Evolutionary conservation across 768 basidiomycete genomes (phyloP), one percentile per base, ranked within the genome.

Genomic region (Nidularia pulvinata): DNA sequence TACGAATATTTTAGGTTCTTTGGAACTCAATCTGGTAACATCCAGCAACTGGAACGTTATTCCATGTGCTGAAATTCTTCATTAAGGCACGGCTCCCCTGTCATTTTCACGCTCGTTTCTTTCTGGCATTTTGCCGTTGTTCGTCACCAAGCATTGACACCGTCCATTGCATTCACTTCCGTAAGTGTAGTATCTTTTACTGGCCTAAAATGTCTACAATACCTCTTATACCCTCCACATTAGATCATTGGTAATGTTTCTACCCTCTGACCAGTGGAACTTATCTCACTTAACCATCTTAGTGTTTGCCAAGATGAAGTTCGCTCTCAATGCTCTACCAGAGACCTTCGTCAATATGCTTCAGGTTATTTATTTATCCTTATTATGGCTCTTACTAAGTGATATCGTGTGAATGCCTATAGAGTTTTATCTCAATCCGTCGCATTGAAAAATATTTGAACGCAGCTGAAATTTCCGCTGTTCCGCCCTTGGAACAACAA

Each of bases 371-470:
- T 13, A 11, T 1, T 39, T 25, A 44, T 37, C 36, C n/a, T 39
- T 39, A 39, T 39, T 39, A n/a, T n/a, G n/a, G n/a, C n/a, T n/a
- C n/a, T n/a, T n/a, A n/a, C n/a, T n/a, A n/a, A n/a, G n/a, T n/a
- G n/a, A n/a, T n/a, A n/a, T n/a, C n/a, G n/a, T n/a, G n/a, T n/a
- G n/a, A n/a, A n/a, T n/a, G n/a, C n/a, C n/a, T n/a, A n/a, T n/a
- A n/a, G n/a, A n/a, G n/a, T n/a, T n/a, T n/a, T n/a, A n/a, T 97
- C 13, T 95, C 93, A 9, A 74, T 95, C 48, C 85, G 89, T 14
- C 91, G 95, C 49, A 95, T 97, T 55, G 93, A 95, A 65, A 94
- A 91, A 61, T 97, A 95, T 67, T 80, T 97, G 25, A 72, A 82
- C 47, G 78, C 82, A 7, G 80, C 82, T 1, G 95, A 98, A 69